These are phyloP conservation scores for Suillus decipiens DNA, from an alignment of 768 basidiomycete genomes.

Conservation along the genomic window DNA sequence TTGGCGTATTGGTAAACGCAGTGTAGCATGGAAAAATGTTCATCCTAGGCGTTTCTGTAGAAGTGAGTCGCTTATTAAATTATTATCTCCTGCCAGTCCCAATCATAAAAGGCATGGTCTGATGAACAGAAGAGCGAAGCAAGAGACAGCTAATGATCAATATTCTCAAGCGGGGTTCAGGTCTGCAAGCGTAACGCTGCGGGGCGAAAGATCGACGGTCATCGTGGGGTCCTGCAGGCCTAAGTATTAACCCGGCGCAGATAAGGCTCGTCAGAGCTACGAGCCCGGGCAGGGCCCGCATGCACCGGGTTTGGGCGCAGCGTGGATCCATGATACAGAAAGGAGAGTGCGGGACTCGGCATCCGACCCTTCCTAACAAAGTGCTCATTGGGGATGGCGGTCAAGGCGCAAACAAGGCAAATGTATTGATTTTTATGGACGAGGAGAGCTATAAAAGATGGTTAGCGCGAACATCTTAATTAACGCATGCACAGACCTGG, in stretches of 20 bases:
- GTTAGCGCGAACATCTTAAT: background rate
- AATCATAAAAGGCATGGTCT: background rate
- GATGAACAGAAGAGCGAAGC: background rate
- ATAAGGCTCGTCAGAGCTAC: background rate
- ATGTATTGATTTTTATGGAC: background rate
- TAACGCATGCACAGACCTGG: background rate
- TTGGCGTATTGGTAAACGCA: slow-evolving; percentile 33
- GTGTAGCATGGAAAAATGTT: background rate
- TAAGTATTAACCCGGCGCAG: background rate
- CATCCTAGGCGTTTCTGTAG: background rate
- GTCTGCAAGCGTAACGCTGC: background rate
- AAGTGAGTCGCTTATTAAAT: background rate
- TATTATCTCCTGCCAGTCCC: background rate
- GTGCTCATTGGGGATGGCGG: background rate
- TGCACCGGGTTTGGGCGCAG: background rate
- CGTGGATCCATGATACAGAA: background rate
- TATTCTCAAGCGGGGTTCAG: background rate
- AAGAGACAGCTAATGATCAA: background rate
- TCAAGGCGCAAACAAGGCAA: background rate
- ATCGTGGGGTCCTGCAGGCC: background rate
- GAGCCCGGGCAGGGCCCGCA: background rate
- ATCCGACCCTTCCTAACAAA: background rate
- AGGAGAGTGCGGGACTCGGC: background rate
- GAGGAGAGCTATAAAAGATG: background rate
- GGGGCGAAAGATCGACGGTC: background rate